Base-by-base conservation (phyloP, 2,329 filamentous ascomycete species). In the Pestalotiopsis sp. region DNA sequence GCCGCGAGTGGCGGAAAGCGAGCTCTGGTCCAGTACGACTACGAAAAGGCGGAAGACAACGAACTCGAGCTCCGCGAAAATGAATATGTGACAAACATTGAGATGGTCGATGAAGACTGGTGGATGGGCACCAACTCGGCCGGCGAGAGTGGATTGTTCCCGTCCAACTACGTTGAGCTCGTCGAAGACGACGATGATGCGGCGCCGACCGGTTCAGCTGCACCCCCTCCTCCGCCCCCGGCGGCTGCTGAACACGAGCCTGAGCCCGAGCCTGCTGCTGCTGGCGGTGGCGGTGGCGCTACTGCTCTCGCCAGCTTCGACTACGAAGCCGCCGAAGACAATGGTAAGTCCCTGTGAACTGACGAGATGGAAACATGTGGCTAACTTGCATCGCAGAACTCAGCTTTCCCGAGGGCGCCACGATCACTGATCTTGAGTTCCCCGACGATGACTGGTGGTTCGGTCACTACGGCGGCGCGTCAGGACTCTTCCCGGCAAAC, bases 381-480 rank as follows among this genome's bases (percentile, higher is more conserved):
- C 76, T 90, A 60, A 61, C 31, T 36, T 61, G 3, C 3, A 11
- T 36, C 38, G 64, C 74, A 90, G 88, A 90, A 74, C 77, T 90
- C 71, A 94, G 92, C 79, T 99, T 99, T 84, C 93, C 94, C 2
- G 96, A 99, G 76, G 92, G 92, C 38, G 95, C 93, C 52, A 94
- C 85, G 71, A 92, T 99, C 74, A 92, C 88, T 36, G 88, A 92
- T 77, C 84, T 99, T 72, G 93, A 98, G 84, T 98, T 98, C 81
- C 96, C 96, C 2, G 96, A 98, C 76, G 95, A 98, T 73, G 96
- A 99, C 78, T 99, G 96, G 96, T 99, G 96, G 96, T 92, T 95
- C 75, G 96, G 96, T 69, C 90, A 93, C 76, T 97, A 92, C 80
- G 86, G 90, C 31, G 94, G 94, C 64, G 88, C 91, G 68, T 88